Base-by-base conservation (phyloP, 2,329 filamentous ascomycete genomes). In the Sclerotinia nivalis region DNA sequence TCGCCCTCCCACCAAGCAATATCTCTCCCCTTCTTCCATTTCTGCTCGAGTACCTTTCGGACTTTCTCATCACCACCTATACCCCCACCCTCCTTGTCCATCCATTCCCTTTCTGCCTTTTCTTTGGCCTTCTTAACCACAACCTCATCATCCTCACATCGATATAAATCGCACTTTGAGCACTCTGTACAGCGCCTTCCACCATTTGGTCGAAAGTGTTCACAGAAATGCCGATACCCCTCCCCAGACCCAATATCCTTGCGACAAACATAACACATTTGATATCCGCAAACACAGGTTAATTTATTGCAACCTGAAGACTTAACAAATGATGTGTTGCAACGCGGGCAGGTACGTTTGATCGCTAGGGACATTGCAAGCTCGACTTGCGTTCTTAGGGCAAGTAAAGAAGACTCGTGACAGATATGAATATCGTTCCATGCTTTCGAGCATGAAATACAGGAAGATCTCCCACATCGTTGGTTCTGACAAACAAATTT, bases 231-330 rank as follows among this genome's bases (percentile, higher is more conserved):
- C 52, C 89, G 86, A 80, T 99, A 98, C 0, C 95, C 94, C 78
- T 94, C 90, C 3, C 82, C 81, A 64, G 87, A 83, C 69, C 84
- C 83, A 60, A 91, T 88, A 76, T 93, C 89, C 74, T 90, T 90
- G 54, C 96, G 92, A 80, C 96, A 99, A 60, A 98, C 88, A 78
- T 99, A 99, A 80, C 96, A 99, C 95, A 98, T 98, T 75, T 92
- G 91, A 81, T 98, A 98, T 12, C 96, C 96, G 80, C 96, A 99
- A 22, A 93, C 89, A 78, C 96, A 98, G 8, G 93, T 95, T 54
- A 99, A 86, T 82, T 98, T 98, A 84, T 99, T 99, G 86, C 96
- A 99, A 76, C 96, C 96, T 37, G 90, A 89, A 9, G 89, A 91
- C 80, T 98, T 98, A 81, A 99, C 92, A 79, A 98, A 98, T 22